phyloP scores from a whole-genome alignment of 2,329 filamentous ascomycete species.

The Arthrobotrys entomopaga region DNA sequence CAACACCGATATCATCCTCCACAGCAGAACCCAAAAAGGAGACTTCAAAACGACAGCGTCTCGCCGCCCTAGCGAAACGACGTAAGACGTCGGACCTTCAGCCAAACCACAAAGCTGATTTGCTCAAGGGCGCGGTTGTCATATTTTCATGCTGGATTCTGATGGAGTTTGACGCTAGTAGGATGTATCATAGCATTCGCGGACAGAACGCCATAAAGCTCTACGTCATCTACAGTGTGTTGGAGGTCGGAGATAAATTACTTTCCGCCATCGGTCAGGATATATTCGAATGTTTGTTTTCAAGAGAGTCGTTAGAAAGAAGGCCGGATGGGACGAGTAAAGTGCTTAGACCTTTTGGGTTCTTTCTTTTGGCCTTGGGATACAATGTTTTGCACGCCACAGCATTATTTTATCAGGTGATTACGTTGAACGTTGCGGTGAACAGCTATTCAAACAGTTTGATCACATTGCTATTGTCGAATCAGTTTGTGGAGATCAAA shows the following conservation, averaged over 20 bases:
- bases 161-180: constrained; percentile 91
- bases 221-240: constrained; percentile 98
- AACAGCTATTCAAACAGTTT: constrained; percentile 98
- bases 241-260: constrained; percentile 89
- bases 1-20: constrained; percentile 10
- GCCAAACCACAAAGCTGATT: constrained; percentile 91
- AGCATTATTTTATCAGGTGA: constrained; percentile 94
- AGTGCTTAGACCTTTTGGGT: constrained; percentile 84
- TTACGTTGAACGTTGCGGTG: constrained; percentile 95
- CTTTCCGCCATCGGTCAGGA: constrained; percentile 94
- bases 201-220: constrained; percentile 97
- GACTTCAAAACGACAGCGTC: constrained; percentile 74
- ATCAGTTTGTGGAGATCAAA: constrained; percentile 99
- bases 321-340: constrained; percentile 90
- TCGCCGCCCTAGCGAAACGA: constrained; percentile 53
- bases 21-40: constrained; percentile 70
- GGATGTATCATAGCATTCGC: constrained; percentile 97
- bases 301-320: constrained; percentile 87
- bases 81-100: constrained; percentile 78
- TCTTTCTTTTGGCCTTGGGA: constrained; percentile 84
- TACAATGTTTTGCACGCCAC: constrained; percentile 91
- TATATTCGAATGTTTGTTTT: constrained; percentile 94
- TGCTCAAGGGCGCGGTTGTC: constrained; percentile 89
- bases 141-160: constrained; percentile 84
- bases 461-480: constrained; percentile 89